Conservation (phyloP, 164 flowering plant genomes). For the Warburgia ugandensis region DNA sequence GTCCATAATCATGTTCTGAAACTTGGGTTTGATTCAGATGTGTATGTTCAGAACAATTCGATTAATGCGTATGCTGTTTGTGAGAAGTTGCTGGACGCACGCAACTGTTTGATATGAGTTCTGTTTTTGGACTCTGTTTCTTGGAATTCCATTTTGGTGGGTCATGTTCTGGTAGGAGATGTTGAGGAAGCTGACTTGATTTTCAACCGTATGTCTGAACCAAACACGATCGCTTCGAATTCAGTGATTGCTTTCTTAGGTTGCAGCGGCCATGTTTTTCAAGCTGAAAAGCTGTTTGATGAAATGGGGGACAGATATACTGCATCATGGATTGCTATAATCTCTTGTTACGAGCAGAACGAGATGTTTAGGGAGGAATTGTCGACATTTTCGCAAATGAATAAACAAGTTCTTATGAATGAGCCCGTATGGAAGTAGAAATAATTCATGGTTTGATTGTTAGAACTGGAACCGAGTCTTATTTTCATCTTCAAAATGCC, state of each 20-base stretch:
- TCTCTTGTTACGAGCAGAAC: slow-evolving; percentile 39
- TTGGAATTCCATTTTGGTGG: slow-evolving; percentile 38
- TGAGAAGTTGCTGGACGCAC: slow-evolving; percentile 23
- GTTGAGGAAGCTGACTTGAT: slow-evolving; percentile 24
- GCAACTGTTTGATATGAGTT: slow-evolving; percentile 29
- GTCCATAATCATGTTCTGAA: slow-evolving; percentile 33
- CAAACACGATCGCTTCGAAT: slow-evolving; percentile 30
- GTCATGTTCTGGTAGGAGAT: slow-evolving; percentile 28
- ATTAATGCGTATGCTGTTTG: slow-evolving; percentile 34
- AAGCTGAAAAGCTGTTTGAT: slow-evolving; percentile 24
- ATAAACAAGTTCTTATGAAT: slow-evolving; percentile 17
- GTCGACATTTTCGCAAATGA: slow-evolving; percentile 24
- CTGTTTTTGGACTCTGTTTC: slow-evolving; percentile 29
- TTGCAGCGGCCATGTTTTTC: slow-evolving; percentile 19
- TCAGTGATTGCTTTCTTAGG: slow-evolving; percentile 40
- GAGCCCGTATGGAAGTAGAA: slow-evolving; percentile 21
- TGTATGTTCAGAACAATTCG: slow-evolving; percentile 33
- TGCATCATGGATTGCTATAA: slow-evolving; percentile 35
- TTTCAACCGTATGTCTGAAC: slow-evolving; percentile 25
- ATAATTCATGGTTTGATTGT: slow-evolving; percentile 24
- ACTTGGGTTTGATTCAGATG: slow-evolving; percentile 31
- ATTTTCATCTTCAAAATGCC: slow-evolving; percentile 35
- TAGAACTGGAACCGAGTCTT: slow-evolving; percentile 24
- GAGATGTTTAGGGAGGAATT: slow-evolving; percentile 28
- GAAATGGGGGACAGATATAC: slow-evolving; percentile 24